Percentiles rank a stretch among this genome's conserved stretches.
Evolutionary conservation across 805 yeast genomes (phyloP).

Genomic region (Saturnispora silvae): DNA sequence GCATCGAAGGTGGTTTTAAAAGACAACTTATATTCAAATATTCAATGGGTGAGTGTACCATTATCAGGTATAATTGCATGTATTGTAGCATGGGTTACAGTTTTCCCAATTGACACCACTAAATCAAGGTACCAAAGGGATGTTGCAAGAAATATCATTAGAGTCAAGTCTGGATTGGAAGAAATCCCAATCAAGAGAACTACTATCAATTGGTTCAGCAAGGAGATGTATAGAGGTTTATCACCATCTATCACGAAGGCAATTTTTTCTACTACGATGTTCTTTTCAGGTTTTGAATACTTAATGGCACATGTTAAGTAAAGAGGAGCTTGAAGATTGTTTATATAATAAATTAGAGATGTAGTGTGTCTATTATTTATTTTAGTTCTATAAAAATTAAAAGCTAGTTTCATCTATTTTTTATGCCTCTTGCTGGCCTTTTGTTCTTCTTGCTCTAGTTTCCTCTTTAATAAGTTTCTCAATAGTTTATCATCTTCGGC

Average conservation of each 20-base stretch:
- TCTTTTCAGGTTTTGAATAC: constrained; percentile 63
- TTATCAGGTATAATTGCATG: constrained; percentile 78
- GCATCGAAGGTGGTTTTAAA: constrained; percentile 41
- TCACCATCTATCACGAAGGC: constrained; percentile 68
- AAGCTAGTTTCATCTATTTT: constrained; percentile 13
- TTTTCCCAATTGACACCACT: constrained; percentile 75
- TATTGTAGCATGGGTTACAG: constrained; percentile 58
- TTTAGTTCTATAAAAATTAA: too few species aligned
- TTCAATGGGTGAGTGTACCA: constrained; percentile 36
- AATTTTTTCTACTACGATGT: constrained; percentile 61
- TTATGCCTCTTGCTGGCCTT: constrained; percentile 17
- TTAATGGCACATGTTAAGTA: constrained; percentile 46
- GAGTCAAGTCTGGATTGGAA: constrained; percentile 36
- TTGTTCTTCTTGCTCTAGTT: constrained; percentile 21
- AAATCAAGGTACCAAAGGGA: constrained; percentile 71
- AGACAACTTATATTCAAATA: constrained; percentile 21
- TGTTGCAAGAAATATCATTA: constrained; percentile 53
- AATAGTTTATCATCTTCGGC: constrained; percentile 15
- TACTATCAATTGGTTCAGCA: constrained; percentile 30
- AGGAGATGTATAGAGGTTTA: constrained; percentile 62
- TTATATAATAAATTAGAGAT: too few species aligned
- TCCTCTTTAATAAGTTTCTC: constrained; percentile 48
- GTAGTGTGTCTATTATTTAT: too few species aligned
- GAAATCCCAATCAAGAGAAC: constrained; percentile 29
- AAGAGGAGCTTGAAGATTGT: too few species aligned